Evolutionary conservation across 495 filamentous ascomycete genomes (phyloP), one percentile per base, ranked within the genome.

Genomic region (Antarctomyces pellizariae): DNA sequence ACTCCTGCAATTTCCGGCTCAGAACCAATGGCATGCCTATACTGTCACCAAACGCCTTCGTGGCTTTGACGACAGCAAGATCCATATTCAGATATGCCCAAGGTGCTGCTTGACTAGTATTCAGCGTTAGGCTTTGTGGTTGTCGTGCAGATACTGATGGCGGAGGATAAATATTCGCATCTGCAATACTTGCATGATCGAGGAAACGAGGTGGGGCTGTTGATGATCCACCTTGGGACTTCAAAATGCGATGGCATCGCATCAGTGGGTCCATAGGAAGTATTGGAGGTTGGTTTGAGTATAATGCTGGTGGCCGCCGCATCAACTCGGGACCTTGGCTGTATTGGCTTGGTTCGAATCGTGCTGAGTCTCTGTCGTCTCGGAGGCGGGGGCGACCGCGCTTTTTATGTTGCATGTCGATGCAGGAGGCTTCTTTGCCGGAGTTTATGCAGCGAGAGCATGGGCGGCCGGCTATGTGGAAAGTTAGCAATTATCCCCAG

Each of bases 371-470:
- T 35, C 55, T 48, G 28, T 93, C 86, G 39, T 91, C 82, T 43
- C 84, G 74, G 41, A 97, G 57, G 27, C 86, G 72, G 38, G 86
- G 86, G 31, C 86, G 62, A 12, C 86, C 86, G 34, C 86, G 61
- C 45, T 93, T 95, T 52, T 93, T 97, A 50, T 95, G 84, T 38
- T 83, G 79, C 13, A 95, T 80, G 47, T 97, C 86, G 27, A 80
- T 59, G 38, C 84, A 95, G n/a, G 75, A 64, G 28, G 82, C 73
- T 62, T 91, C 50, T 36, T 70, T 71, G 29, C 64, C 62, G 44
- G 62, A 66, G 27, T 52, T 57, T 28, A 62, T 39, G 41, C 67
- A 72, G 28, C 67, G 52, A 25, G 62, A 62, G 31, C 67, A 72
- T 13, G 67, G 67, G 27, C 67, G 56, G 34, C 64, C 57, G 16